These are phyloP conservation scores for Microsporum canis DNA, from an alignment of 2,329 filamentous ascomycete species.

Conservation along the genomic window DNA sequence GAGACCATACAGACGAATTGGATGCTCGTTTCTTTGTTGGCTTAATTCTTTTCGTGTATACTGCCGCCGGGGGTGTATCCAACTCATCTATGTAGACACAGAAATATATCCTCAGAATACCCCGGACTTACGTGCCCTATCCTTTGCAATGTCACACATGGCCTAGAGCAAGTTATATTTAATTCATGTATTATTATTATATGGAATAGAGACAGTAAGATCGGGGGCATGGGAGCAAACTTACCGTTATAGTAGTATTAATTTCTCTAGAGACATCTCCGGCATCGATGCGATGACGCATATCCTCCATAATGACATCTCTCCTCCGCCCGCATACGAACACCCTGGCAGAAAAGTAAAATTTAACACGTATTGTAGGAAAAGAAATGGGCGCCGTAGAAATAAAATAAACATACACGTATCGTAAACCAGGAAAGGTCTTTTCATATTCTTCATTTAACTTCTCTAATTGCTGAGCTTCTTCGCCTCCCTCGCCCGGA, in stretches of 20 bases:
- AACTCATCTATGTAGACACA: no score
- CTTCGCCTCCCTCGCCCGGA: conserved; percentile 13
- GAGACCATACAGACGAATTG: no score
- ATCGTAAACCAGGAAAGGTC: conserved; percentile 70
- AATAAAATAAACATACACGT: conserved; percentile 46
- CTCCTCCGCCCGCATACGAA: conserved; percentile 77
- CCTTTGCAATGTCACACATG: conserved; percentile 82
- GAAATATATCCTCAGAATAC: no score
- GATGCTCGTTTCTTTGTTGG: no score
- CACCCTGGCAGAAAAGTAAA: conserved; percentile 38
- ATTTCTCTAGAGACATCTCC: conserved; percentile 58
- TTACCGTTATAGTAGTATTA: conserved; percentile 60
- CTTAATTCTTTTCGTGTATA: no score
- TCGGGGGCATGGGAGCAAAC: conserved; percentile 16
- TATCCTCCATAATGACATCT: conserved; percentile 67
- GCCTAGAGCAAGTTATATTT: conserved; percentile 43
- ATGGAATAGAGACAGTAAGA: neutral
- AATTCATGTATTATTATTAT: neutral
- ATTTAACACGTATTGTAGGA: neutral
- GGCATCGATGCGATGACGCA: conserved; percentile 60
- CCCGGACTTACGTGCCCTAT: conserved; percentile 45
- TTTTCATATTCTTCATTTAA: conserved; percentile 71
- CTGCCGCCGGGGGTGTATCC: no score
- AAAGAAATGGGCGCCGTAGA: conserved; percentile 5
- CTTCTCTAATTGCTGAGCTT: conserved; percentile 39